Conservation (phyloP, 2,329 filamentous ascomycete genomes). For the Aspergillus carbonarius region DNA sequence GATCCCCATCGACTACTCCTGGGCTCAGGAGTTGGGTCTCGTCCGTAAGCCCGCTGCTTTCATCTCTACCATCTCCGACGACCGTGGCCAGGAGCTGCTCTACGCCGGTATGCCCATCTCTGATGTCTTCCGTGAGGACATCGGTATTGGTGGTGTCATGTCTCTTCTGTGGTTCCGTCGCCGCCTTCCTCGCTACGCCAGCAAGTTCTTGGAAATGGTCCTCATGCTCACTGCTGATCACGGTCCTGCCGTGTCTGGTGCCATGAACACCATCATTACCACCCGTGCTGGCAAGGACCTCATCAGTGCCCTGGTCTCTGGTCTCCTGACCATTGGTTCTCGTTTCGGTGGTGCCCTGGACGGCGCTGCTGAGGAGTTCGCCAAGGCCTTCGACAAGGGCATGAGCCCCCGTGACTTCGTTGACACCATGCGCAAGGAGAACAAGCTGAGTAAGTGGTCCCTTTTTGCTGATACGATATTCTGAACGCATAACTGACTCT, state of each 20-base stretch:
- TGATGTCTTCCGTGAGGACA: constrained; percentile 99
- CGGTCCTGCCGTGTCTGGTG: constrained; percentile 97
- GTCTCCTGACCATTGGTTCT: constrained; percentile 96
- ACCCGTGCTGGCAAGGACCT: constrained; percentile 98
- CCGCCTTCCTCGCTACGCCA: constrained; percentile 90
- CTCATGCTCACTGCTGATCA: constrained; percentile 99
- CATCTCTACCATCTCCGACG: constrained; percentile 99
- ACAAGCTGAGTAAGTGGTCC: constrained; percentile 79
- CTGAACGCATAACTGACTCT: constrained; percentile 26
- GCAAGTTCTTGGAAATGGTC: constrained; percentile 99
- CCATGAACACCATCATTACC: constrained; percentile 99
- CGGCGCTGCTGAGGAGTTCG: constrained; percentile 97
- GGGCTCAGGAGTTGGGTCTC: constrained; percentile 98
- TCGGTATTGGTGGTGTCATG: constrained; percentile 99
- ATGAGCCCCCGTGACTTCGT: constrained; percentile 98
- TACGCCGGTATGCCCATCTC: constrained; percentile 99
- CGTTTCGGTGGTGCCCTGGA: constrained; percentile 98
- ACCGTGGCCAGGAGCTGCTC: constrained; percentile 98
- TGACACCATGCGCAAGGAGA: constrained; percentile 98
- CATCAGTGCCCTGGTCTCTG: constrained; percentile 90
- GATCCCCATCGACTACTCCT: constrained; percentile 99
- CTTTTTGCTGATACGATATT: neutral
- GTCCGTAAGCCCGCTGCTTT: constrained; percentile 99
- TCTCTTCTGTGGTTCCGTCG: constrained; percentile 99
- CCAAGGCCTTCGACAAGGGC: constrained; percentile 96